These are phyloP conservation scores for Colletotrichum sp. DNA, from an alignment of 2,329 filamentous ascomycete species.

Conservation along the genomic window DNA sequence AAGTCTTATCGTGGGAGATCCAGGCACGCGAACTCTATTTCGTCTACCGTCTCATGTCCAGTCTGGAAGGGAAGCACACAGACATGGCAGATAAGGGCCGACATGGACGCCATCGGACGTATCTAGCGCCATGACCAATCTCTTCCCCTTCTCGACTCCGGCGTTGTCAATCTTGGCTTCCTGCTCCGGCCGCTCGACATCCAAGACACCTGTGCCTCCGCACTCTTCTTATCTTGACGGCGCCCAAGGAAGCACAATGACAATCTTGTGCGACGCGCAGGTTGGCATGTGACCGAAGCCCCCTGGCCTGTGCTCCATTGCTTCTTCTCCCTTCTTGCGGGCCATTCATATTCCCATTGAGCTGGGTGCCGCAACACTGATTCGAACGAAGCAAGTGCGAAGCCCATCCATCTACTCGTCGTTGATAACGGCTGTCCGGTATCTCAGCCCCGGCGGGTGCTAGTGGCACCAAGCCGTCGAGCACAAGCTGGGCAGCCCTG, in stretches of 20 bases:
- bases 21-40: conserved; percentile 2
- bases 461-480: not conserved
- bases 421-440: conserved; percentile 5
- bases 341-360: not conserved
- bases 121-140: not conserved
- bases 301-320: not conserved
- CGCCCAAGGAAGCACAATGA: not conserved
- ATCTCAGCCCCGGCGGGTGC: not conserved
- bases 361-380: not conserved
- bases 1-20: not conserved
- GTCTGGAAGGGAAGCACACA: not conserved
- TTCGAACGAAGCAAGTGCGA: not conserved
- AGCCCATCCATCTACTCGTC: not conserved
- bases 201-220: not conserved
- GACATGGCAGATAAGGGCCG: not conserved
- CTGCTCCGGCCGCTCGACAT: not conserved
- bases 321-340: not conserved
- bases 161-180: not conserved
- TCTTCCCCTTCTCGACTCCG: not conserved
- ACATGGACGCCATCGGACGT: not conserved
- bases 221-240: not conserved
- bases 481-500: conserved; percentile 10
- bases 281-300: not conserved
- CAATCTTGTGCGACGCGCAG: not conserved
- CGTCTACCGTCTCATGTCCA: conserved; percentile 7